Conservation (phyloP, 225 moss, liverwort and hornwort species). For the Physcomitrellopsis africana region DNA sequence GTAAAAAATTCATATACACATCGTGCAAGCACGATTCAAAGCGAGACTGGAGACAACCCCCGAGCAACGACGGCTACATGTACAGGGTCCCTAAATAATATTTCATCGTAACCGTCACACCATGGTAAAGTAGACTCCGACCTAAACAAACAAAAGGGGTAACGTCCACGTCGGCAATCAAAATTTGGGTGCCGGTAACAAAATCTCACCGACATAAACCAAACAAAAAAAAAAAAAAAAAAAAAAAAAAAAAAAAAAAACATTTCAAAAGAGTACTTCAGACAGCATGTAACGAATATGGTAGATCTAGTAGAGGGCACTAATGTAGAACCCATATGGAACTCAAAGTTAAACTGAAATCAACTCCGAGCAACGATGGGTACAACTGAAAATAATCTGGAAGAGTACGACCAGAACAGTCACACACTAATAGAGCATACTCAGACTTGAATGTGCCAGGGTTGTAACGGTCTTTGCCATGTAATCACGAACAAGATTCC, state of each 20-base stretch:
- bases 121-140: conserved; percentile 11
- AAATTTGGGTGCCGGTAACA: conserved; percentile 22
- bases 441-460: conserved; percentile 37
- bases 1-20: too few species aligned
- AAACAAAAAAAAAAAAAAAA: not conserved
- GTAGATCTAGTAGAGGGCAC: not conserved
- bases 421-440: conserved; percentile 11
- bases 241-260: too few species aligned
- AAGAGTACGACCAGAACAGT: conserved; percentile 37
- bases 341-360: conserved; percentile 41
- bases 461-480: conserved; percentile 60
- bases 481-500: conserved; percentile 29
- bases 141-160: conserved; percentile 35
- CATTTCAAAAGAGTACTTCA: too few species aligned
- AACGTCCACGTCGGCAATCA: conserved; percentile 34
- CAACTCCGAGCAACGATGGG: conserved; percentile 42
- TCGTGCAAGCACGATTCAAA: not conserved
- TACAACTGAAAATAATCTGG: conserved; percentile 27
- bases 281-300: not conserved
- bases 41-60: conserved; percentile 20
- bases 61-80: conserved; percentile 46
- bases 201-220: conserved; percentile 43
- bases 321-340: conserved; percentile 43
- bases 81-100: not conserved
- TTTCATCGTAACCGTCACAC: conserved; percentile 30